Evolutionary conservation across 2,329 filamentous ascomycete species (phyloP).

Genomic region (Talaromyces sp.): DNA sequence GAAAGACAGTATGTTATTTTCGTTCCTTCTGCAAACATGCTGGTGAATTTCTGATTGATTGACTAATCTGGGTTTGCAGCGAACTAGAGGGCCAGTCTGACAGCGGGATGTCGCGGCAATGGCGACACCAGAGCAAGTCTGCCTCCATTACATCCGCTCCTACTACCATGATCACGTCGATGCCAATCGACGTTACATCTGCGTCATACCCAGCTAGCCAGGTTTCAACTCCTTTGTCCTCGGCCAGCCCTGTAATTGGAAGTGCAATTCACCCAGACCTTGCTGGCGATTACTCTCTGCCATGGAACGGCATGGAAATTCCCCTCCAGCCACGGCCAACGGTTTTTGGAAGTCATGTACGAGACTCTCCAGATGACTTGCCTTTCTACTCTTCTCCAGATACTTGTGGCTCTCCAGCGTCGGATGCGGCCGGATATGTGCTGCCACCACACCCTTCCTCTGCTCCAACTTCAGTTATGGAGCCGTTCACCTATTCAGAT

Average conservation of each 20-base stretch:
- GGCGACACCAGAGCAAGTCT: conserved; percentile 26
- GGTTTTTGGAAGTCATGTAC: conserved; percentile 33
- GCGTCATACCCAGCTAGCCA: conserved; percentile 27
- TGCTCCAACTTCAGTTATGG: conserved; percentile 33
- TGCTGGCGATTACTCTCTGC: conserved; percentile 29
- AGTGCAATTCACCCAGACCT: conserved; percentile 28
- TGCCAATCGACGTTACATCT: conserved; percentile 25
- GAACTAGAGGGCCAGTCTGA: conserved; percentile 37
- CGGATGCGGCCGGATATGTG: conserved; percentile 34
- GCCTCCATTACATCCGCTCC: conserved; percentile 23
- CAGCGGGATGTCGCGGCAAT: conserved; percentile 22
- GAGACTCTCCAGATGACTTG: conserved; percentile 37
- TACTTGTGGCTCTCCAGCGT: conserved; percentile 43
- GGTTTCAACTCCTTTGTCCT: conserved; percentile 34
- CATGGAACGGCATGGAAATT: conserved; percentile 38
- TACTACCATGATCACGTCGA: conserved; percentile 22
- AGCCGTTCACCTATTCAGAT: conserved; percentile 33
- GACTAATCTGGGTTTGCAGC: conserved; percentile 22
- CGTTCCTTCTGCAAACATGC: background rate
- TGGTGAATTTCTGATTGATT: background rate
- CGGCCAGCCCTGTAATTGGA: conserved; percentile 35
- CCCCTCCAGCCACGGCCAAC: conserved; percentile 29
- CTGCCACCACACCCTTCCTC: conserved; percentile 26
- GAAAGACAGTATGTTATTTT: conserved; percentile 46
- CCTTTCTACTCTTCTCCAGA: conserved; percentile 45